Percentiles rank a stretch among this genome's conserved stretches.
phyloP scores from a whole-genome alignment of 1,284 basidiomycete species.

The Sanghuangporus baumii region DNA sequence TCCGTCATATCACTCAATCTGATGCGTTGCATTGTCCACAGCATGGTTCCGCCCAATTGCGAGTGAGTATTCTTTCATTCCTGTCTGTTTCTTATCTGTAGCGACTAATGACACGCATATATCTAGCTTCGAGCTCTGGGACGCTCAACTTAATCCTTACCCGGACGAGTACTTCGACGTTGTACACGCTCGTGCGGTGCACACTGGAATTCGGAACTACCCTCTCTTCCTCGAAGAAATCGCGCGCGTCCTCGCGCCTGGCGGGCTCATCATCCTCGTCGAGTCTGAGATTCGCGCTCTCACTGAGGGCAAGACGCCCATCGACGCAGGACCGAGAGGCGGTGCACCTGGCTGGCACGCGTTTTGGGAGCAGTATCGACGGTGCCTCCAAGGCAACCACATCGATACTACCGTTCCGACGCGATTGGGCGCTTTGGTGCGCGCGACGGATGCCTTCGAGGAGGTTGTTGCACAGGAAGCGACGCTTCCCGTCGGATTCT shows the following conservation, averaged over 20 bases:
- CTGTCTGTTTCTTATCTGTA: not conserved
- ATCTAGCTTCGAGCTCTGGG: slow-evolving; percentile 59
- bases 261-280: slow-evolving; percentile 61
- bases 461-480: slow-evolving; percentile 44
- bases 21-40: slow-evolving; percentile 24
- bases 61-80: slow-evolving; percentile 35
- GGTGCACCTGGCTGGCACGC: slow-evolving; percentile 52
- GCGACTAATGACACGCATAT: not conserved
- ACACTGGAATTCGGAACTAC: slow-evolving; percentile 58
- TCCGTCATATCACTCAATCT: slow-evolving; percentile 18
- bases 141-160: slow-evolving; percentile 53
- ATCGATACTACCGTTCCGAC: slow-evolving; percentile 55
- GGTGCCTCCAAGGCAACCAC: slow-evolving; percentile 42
- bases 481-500: slow-evolving; percentile 53
- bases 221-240: slow-evolving; percentile 53
- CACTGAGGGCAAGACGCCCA: slow-evolving; percentile 36
- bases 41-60: slow-evolving; percentile 62
- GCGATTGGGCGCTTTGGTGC: slow-evolving; percentile 41
- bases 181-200: slow-evolving; percentile 60
- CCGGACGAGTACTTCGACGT: slow-evolving; percentile 56
- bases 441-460: slow-evolving; percentile 42
- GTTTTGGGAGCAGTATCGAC: slow-evolving; percentile 54
- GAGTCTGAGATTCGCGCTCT: slow-evolving; percentile 51
- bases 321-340: slow-evolving; percentile 31
- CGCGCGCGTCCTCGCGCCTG: slow-evolving; percentile 58